Percentiles rank a stretch among this genome's conserved stretches.
These are phyloP conservation scores for Pestalotiopsis fici DNA, from an alignment of 2,329 filamentous ascomycete species.

Conservation along the genomic window DNA sequence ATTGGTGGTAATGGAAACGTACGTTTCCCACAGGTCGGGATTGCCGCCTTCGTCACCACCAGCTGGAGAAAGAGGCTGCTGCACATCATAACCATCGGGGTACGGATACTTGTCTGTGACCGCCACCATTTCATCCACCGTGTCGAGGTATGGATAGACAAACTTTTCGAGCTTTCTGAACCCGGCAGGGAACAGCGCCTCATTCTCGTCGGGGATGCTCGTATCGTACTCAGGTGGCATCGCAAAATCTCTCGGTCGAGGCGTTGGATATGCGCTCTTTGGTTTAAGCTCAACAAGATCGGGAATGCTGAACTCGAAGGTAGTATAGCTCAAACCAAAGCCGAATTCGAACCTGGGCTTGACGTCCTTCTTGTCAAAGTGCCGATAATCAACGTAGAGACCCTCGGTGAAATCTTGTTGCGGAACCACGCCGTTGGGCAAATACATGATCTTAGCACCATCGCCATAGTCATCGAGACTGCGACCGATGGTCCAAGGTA, in stretches of 20 bases:
- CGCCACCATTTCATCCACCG: conserved; percentile 42
- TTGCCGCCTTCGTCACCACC: conserved; percentile 72
- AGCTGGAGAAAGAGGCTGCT: conserved; percentile 57
- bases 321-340: conserved; percentile 80
- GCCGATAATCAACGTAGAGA: conserved; percentile 85
- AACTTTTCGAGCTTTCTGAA: conserved; percentile 68
- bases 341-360: conserved; percentile 84
- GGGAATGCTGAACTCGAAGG: conserved; percentile 62
- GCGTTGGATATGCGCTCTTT: conserved; percentile 43
- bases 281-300: conserved; percentile 45
- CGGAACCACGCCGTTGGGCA: conserved; percentile 68
- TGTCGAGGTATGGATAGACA: conserved; percentile 71
- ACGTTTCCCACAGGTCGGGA: conserved; percentile 61
- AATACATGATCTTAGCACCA: conserved; percentile 67
- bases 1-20: conserved; percentile 50
- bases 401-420: conserved; percentile 85
- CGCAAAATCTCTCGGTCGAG: conserved; percentile 40
- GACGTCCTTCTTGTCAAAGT: conserved; percentile 78
- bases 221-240: conserved; percentile 56
- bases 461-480: conserved; percentile 75
- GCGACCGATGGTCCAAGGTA: conserved; percentile 86
- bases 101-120: conserved; percentile 44
- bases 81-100: conserved; percentile 55
- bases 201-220: conserved; percentile 54
- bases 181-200: conserved; percentile 60